Base-by-base conservation (phyloP, 2,329 filamentous ascomycete genomes). In the Verticillium nubilum region DNA sequence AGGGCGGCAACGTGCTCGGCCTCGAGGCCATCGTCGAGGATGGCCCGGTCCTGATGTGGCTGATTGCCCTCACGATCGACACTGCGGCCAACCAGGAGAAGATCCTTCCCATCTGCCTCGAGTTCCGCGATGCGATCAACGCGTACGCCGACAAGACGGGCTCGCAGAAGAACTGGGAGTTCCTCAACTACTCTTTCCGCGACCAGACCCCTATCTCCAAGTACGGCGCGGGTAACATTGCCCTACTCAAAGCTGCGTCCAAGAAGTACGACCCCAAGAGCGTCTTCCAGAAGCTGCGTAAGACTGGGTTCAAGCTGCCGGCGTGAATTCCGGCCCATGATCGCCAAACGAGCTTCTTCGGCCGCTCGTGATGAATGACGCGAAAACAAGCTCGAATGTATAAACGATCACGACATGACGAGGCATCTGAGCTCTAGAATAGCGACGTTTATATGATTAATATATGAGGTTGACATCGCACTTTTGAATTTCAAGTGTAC, bases 101-200 rank as follows among this genome's bases (percentile, higher is more conserved):
- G 17, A 70, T 76, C 29, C 65, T 69, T 2, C 69, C 66, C 5
- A 59, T 71, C 31, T 66, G 67, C 15, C 57, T 67, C 17, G 65
- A 68, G 35, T 67, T 70, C 12, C 42, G 67, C 4, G 58, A 64
- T 5, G 59, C 68, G 0, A 62, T 72, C 27, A 65, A 70, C 53
- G 58, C 60, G 2, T 68, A 68, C 13, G 65, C 72, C 12, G 62
- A 61, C n/a, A 55, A 69, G 54, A 60, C 72, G 26, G 69, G 68
- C 23, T 62, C 66, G 2, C 68, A 71, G 60, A 66, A 69, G 55
- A 64, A 74, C 35, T 76, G 71, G 66, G 67, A 73, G 31, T 80
- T 76, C 61, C 67, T 79, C 47, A 80, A 80, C 66, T 80, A 80
- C 56, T 76, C 76, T 1, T 67, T 70, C 29, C 62, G 65, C 2